These are phyloP conservation scores for Pythium insidiosum DNA, from an alignment of 352 stramenopile species.

Conservation along the genomic window DNA sequence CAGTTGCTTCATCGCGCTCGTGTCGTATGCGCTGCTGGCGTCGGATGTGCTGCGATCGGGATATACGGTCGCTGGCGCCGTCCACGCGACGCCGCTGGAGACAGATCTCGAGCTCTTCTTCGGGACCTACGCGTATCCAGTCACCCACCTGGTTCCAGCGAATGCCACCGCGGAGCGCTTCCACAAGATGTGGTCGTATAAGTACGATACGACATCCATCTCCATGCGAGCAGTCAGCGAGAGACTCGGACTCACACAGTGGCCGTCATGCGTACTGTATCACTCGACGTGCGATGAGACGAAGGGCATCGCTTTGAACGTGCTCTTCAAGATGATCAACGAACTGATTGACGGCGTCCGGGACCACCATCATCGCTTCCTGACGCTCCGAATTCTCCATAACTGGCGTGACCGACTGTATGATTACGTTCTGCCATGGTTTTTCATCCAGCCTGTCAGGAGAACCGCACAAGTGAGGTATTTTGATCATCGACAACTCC, in stretches of 20 bases:
- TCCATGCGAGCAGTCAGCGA: slow-evolving; percentile 1
- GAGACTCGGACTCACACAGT: slow-evolving; percentile 1
- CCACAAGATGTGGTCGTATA: slow-evolving; percentile 1
- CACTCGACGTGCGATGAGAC: not conserved
- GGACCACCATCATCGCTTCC: not conserved
- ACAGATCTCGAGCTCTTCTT: not conserved
- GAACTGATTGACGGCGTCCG: slow-evolving; percentile 1
- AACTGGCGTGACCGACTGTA: not conserved
- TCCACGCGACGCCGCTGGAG: not conserved
- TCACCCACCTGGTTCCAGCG: not conserved
- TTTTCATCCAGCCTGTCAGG: too few relatives aligned
- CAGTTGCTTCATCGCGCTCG: not conserved
- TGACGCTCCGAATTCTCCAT: not conserved
- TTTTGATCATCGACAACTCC: too few relatives aligned
- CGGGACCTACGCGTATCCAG: not conserved
- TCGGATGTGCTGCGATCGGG: slow-evolving; percentile 4
- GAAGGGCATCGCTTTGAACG: not conserved
- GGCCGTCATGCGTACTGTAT: not conserved
- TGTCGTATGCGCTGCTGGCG: slow-evolving; percentile 4
- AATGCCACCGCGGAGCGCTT: not conserved
- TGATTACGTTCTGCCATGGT: not conserved
- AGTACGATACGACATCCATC: slow-evolving; percentile 8
- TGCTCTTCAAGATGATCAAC: slow-evolving; percentile 2
- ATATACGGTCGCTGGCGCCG: not conserved
- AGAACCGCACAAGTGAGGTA: too few relatives aligned